phyloP scores from a whole-genome alignment of 371 early-diverging fungal species.

The Dentiscutata heterogama region DNA sequence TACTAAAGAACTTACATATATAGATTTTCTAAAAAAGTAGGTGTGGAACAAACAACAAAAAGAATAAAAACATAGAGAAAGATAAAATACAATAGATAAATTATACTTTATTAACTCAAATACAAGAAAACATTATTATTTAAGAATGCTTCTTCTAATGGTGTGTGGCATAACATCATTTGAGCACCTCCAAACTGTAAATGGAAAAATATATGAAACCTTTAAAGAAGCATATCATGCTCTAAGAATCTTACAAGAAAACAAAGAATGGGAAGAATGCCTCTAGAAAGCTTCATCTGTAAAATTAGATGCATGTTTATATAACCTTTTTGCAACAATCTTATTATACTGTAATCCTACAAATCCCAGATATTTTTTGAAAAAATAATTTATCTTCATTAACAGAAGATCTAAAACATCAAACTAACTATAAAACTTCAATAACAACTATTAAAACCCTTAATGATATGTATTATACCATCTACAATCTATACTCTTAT shows the following conservation, averaged over 20 bases:
- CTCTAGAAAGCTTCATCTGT: neutral
- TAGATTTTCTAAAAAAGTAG: slow-evolving; percentile 45
- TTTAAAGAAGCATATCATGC: slow-evolving; percentile 26
- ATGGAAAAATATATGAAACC: neutral
- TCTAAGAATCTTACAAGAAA: slow-evolving; percentile 34
- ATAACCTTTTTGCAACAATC: neutral
- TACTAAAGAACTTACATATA: slow-evolving; percentile 38
- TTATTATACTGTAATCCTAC: neutral
- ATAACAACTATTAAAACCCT: too few species aligned
- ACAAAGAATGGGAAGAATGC: slow-evolving; percentile 31
- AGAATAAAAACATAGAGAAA: neutral
- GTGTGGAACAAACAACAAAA: neutral
- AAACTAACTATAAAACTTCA: too few species aligned
- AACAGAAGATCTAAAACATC: neutral
- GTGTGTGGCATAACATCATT: slow-evolving; percentile 37
- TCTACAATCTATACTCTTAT: neutral
- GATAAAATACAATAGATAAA: slow-evolving; percentile 28
- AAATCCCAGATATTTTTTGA: neutral
- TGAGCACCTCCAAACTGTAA: slow-evolving; percentile 2
- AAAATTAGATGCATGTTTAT: neutral
- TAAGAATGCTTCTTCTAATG: slow-evolving; percentile 36
- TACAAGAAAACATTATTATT: slow-evolving; percentile 24
- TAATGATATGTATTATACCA: neutral
- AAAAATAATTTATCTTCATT: neutral
- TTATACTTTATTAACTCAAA: slow-evolving; percentile 41